Conservation (phyloP, 192 early-diverging fungal species). For the Kappamyces sp. region DNA sequence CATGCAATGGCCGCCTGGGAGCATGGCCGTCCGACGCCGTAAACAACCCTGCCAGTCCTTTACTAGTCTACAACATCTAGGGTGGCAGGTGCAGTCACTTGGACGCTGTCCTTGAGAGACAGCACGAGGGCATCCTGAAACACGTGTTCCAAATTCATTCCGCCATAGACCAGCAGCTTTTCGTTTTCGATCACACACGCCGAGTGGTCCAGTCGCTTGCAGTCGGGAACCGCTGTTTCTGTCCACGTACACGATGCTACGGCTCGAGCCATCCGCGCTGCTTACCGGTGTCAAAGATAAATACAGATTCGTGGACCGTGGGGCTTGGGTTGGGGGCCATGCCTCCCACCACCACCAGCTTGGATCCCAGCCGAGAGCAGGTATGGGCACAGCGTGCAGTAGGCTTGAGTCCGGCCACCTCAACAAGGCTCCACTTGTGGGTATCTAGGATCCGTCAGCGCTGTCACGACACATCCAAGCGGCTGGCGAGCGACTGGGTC, state of each 20-base stretch:
- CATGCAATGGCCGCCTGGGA: too few relatives aligned
- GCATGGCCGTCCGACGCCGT: too few relatives aligned
- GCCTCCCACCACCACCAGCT: background rate
- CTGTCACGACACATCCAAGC: too few relatives aligned
- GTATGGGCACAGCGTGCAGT: slow-evolving; percentile 6
- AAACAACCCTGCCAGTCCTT: too few relatives aligned
- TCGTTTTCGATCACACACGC: background rate
- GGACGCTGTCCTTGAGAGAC: too few relatives aligned
- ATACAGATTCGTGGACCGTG: background rate
- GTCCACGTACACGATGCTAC: background rate
- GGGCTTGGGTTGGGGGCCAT: background rate
- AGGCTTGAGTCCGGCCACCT: background rate
- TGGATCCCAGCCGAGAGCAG: background rate
- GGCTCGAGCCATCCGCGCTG: background rate
- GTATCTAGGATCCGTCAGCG: background rate
- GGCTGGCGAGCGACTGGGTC: too few relatives aligned
- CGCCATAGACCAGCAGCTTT: background rate
- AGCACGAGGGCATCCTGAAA: slow-evolving; percentile 11
- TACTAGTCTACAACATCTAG: too few relatives aligned
- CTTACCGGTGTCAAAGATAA: too few relatives aligned
- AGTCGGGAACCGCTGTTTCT: background rate
- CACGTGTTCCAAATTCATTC: slow-evolving; percentile 4
- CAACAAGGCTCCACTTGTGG: slow-evolving; percentile 3
- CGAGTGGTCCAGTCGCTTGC: slow-evolving; percentile 4
- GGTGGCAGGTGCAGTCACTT: too few relatives aligned